Evolutionary conservation across 345 rosid genomes (phyloP).

Genomic region (Salix brachista): DNA sequence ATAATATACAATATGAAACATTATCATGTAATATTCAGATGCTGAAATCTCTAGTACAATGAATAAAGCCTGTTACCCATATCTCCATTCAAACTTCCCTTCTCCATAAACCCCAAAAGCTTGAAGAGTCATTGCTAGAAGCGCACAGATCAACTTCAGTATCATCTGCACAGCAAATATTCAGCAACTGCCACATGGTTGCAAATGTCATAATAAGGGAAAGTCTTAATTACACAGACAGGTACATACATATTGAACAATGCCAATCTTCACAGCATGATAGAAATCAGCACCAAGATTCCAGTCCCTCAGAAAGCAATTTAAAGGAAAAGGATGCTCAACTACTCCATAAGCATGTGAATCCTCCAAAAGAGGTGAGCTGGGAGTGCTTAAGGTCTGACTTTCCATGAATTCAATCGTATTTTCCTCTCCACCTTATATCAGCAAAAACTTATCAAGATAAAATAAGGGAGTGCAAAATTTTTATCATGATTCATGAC

Average conservation of each 20-base stretch:
- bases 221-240: slow-evolving; percentile 8
- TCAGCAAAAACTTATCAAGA: slow-evolving; percentile 14
- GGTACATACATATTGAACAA: slow-evolving; percentile 88
- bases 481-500: background rate
- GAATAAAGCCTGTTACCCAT: slow-evolving; percentile 55
- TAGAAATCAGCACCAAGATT: slow-evolving; percentile 86
- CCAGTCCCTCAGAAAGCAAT: slow-evolving; percentile 71
- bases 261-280: slow-evolving; percentile 92
- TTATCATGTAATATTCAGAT: background rate
- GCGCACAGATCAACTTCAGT: slow-evolving; percentile 85
- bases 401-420: slow-evolving; percentile 94
- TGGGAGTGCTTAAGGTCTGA: slow-evolving; percentile 55
- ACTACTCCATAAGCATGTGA: slow-evolving; percentile 78
- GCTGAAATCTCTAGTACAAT: background rate
- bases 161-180: slow-evolving; percentile 63
- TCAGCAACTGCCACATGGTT: slow-evolving; percentile 14
- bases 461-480: background rate
- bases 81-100: slow-evolving; percentile 93
- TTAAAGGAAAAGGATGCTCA: slow-evolving; percentile 93
- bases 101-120: slow-evolving; percentile 95
- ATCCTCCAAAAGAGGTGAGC: slow-evolving; percentile 84
- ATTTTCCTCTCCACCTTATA: slow-evolving; percentile 82
- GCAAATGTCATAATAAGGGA: background rate
- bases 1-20: background rate
- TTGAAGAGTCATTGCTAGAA: slow-evolving; percentile 88